These are phyloP conservation scores for Talaromyces sp. DNA, from an alignment of 2,329 filamentous ascomycete species.

Conservation along the genomic window DNA sequence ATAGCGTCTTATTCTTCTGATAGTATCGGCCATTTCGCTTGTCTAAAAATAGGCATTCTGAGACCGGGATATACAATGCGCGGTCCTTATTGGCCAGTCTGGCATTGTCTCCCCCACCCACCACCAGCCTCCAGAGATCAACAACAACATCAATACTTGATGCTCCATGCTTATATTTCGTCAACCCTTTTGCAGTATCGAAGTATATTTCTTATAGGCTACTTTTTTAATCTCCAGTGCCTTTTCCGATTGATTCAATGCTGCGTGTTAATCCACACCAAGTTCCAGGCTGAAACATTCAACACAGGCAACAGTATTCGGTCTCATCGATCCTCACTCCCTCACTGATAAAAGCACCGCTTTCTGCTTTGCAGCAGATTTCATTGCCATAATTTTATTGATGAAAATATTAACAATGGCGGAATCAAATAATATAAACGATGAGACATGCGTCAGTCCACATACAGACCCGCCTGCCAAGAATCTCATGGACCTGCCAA, in stretches of 20 bases:
- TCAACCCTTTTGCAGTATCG: background rate
- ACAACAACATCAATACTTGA: background rate
- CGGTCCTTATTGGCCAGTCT: background rate
- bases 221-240: background rate
- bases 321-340: background rate
- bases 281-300: background rate
- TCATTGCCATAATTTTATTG: background rate
- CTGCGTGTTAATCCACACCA: background rate
- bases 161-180: background rate
- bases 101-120: background rate
- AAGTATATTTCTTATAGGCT: background rate
- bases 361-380: background rate
- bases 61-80: background rate
- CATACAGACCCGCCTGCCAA: background rate
- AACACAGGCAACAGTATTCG: background rate
- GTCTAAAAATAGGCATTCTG: background rate
- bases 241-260: background rate
- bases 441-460: background rate
- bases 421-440: background rate
- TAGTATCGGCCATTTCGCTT: background rate
- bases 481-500: constrained; percentile 52
- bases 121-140: background rate
- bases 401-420: background rate
- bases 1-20: background rate
- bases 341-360: background rate